These are phyloP conservation scores for Neurospora sp. DNA, from an alignment of 495 filamentous ascomycete species.

Conservation along the genomic window DNA sequence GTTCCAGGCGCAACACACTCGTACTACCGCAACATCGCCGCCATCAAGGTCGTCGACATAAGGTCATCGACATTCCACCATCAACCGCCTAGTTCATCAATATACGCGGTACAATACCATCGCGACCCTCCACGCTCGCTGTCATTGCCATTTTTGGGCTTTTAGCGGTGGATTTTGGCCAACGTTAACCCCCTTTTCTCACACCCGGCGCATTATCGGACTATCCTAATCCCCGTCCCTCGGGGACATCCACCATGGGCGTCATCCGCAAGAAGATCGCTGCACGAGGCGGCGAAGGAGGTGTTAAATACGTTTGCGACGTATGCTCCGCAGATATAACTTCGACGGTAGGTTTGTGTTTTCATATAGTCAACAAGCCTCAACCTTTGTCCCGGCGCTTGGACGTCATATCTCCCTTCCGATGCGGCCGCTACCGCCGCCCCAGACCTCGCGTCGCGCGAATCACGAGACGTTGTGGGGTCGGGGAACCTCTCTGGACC, in stretches of 20 bases:
- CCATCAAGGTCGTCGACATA: not conserved
- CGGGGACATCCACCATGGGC: conserved; percentile 51
- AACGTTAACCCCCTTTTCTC: not conserved
- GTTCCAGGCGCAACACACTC: not conserved
- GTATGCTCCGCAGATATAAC: conserved; percentile 93
- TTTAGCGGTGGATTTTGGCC: conserved; percentile 7
- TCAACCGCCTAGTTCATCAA: conserved; percentile 13
- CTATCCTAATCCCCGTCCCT: conserved; percentile 5
- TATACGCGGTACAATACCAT: conserved; percentile 8
- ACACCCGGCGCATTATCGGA: conserved; percentile 11
- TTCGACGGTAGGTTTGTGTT: conserved; percentile 59
- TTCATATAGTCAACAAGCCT: not conserved
- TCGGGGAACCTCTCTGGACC: not conserved
- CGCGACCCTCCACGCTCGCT: not conserved
- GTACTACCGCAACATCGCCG: conserved; percentile 7
- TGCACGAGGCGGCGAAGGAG: conserved; percentile 77
- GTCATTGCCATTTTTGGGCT: conserved; percentile 1
- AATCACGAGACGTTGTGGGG: conserved; percentile 7
- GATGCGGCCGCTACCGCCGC: not conserved
- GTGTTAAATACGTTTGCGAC: conserved; percentile 92
- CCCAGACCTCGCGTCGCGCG: conserved; percentile 2
- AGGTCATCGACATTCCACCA: conserved; percentile 12
- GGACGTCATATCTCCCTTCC: not conserved
- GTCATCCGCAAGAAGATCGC: conserved; percentile 95
- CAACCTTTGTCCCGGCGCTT: not conserved